Evolutionary conservation across 192 early-diverging fungal species (phyloP), one percentile per base, ranked within the genome.

Genomic region (Coemansia sp.): DNA sequence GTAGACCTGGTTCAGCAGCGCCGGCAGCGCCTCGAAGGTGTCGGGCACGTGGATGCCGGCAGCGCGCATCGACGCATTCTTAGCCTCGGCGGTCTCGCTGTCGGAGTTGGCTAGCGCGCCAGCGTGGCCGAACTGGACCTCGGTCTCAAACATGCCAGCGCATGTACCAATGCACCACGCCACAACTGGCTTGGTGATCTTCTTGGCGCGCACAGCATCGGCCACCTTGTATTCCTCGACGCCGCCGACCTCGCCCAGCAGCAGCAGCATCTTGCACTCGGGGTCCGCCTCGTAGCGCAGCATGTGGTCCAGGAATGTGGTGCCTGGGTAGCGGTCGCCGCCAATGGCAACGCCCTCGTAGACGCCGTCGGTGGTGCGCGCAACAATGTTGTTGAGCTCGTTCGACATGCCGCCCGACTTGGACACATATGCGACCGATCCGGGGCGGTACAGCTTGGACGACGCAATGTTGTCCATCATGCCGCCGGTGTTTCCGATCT

Each of bases 381-480:
- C 94, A 19, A 99, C 90, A 68, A 99, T 99, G 88, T 99, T 99
- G 89, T 99, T 99, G 62, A 99, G 85, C 81, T 99, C 96, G 86
- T 99, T 99, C 59, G 95, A 97, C 96, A 99, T 99, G 74, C 96
- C 96, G 76, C 96, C 96, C 29, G 91, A 93, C 89, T 99, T 99
- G 76, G 94, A 96, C 48, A 99, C 96, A 73, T 99, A 99, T 25
- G 91, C 95, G 42, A 99, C 93, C 2, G 95, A 97, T 13, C 96
- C 96, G 23, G 94, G 81, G 46, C 96, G 91, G 84, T 99, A 99
- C 63, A 99, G 88, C 84, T 95, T 95, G 79, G 94, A 96, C 17
- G 94, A 84, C 7, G 95, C 94, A 83, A 99, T 97, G 86, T 99
- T 99, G 83, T 99, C 96, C 96, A 99, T 99, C 96, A 99, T 99